These are phyloP conservation scores for Lentinula lateritia DNA, from an alignment of 768 basidiomycete species.

Conservation along the genomic window DNA sequence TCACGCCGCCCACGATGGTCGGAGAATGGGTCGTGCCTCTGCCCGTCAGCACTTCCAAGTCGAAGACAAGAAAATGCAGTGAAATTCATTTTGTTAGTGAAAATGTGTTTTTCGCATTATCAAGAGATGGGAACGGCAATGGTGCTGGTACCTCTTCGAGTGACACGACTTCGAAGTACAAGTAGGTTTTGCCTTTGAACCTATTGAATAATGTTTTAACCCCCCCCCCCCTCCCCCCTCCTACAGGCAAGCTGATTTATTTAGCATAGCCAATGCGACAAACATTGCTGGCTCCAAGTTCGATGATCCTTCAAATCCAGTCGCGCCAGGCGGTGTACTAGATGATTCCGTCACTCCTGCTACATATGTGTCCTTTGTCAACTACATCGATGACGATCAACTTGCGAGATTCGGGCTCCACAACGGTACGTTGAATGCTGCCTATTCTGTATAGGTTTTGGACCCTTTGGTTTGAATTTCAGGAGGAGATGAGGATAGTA, in stretches of 20 bases:
- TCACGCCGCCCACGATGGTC: slow-evolving; percentile 28
- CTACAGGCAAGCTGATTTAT: slow-evolving; percentile 51
- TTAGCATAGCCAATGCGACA: slow-evolving; percentile 52
- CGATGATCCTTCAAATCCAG: slow-evolving; percentile 46
- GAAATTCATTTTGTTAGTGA: slow-evolving; percentile 53
- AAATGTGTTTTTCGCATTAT: slow-evolving; percentile 51
- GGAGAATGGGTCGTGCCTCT: slow-evolving; percentile 61
- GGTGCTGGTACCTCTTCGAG: slow-evolving; percentile 29
- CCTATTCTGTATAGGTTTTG: neutral
- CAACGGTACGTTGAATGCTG: slow-evolving; percentile 35
- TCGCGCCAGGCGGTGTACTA: slow-evolving; percentile 45
- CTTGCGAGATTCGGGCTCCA: slow-evolving; percentile 60
- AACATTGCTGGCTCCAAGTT: slow-evolving; percentile 55
- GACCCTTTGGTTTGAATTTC: neutral
- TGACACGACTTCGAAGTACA: slow-evolving; percentile 44
- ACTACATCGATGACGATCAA: slow-evolving; percentile 46
- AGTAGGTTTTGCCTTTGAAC: slow-evolving; percentile 26
- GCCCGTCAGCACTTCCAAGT: slow-evolving; percentile 40
- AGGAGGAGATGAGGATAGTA: slow-evolving; percentile 45
- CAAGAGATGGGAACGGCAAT: slow-evolving; percentile 56
- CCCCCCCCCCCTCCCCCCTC: neutral
- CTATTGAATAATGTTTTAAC: neutral
- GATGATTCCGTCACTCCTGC: slow-evolving; percentile 44
- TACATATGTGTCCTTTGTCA: slow-evolving; percentile 50
- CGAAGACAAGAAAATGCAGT: slow-evolving; percentile 45